Conservation (phyloP, 148 eudicot species). For the Selenicereus undatus region DNA sequence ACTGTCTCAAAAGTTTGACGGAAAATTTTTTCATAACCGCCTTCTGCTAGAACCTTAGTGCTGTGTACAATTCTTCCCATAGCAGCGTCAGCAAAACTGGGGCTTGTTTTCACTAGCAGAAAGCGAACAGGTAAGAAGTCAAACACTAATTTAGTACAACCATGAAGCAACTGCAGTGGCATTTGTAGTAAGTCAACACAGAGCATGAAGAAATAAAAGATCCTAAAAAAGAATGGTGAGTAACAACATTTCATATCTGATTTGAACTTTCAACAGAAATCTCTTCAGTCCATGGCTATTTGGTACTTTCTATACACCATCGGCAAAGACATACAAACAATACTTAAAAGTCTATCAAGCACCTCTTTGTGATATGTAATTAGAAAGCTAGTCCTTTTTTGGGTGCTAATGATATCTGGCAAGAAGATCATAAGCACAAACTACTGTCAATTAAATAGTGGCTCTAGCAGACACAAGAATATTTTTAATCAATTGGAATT, state of each 20-base stretch:
- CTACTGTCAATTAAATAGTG: too few relatives aligned
- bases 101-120: conserved; percentile 76
- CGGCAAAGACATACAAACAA: not conserved
- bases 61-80: conserved; percentile 94
- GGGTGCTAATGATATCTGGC: too few relatives aligned
- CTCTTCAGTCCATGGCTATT: not conserved
- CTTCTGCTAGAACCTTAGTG: conserved; percentile 92
- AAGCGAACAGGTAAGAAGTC: conserved; percentile 9
- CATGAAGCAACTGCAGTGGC: not conserved
- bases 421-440: too few relatives aligned
- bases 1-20: conserved; percentile 84
- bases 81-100: conserved; percentile 91
- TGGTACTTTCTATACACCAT: not conserved
- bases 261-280: too few relatives aligned
- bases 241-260: too few relatives aligned
- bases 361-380: not conserved
- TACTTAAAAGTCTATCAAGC: not conserved
- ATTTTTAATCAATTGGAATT: too few relatives aligned
- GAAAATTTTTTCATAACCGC: conserved; percentile 88
- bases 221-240: not conserved
- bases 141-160: not conserved
- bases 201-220: not conserved
- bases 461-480: too few relatives aligned
- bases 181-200: not conserved
- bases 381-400: too few relatives aligned